phyloP scores from a whole-genome alignment of 2,329 filamentous ascomycete species.

The Colletotrichum sp. region DNA sequence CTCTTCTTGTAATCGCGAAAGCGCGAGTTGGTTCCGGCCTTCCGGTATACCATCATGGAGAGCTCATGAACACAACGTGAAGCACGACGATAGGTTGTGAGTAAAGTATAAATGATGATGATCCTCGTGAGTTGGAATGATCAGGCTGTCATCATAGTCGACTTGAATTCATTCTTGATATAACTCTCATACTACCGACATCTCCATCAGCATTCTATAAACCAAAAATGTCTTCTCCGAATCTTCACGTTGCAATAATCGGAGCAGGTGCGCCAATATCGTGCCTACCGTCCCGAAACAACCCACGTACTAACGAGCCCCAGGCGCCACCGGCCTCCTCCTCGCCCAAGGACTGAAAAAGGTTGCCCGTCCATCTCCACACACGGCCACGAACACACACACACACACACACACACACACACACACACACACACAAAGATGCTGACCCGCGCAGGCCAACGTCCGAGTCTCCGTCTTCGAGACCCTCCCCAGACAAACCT shows the following conservation, averaged over 20 bases:
- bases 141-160: accelerated
- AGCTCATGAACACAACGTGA: too few relatives aligned
- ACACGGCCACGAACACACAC: neutral
- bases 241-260: neutral
- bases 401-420: neutral
- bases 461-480: neutral
- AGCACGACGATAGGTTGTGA: too few relatives aligned
- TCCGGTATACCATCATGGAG: too few relatives aligned
- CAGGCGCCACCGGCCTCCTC: neutral
- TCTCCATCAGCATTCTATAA: accelerated
- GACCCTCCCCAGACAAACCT: neutral
- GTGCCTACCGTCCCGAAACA: neutral
- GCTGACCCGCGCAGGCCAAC: neutral
- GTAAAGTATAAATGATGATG: too few relatives aligned
- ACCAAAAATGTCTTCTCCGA: neutral
- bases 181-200: neutral
- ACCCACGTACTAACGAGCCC: neutral
- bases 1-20: neutral
- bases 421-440: neutral
- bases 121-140: neutral
- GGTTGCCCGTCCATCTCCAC: neutral
- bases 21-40: neutral
- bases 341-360: neutral
- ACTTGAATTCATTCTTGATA: neutral
- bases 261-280: neutral